Evolutionary conservation across 2,329 filamentous ascomycete species (phyloP).

Genomic region (Fusarium phyllophilum): DNA sequence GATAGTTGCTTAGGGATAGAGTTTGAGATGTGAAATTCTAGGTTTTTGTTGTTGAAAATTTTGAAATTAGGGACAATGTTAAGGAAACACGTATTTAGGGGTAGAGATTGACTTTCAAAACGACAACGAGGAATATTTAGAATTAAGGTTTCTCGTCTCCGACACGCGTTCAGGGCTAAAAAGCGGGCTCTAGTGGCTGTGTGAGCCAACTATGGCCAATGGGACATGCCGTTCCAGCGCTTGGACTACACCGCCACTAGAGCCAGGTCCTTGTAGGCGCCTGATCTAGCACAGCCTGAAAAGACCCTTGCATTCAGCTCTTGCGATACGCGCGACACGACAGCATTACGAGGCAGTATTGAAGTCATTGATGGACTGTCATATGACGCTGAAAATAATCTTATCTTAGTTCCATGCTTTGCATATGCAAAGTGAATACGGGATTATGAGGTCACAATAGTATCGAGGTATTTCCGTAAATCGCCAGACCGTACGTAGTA

Average conservation of each 20-base stretch:
- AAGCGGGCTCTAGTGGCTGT: slow-evolving; percentile 9
- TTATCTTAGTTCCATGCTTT: no score
- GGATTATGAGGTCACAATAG: not conserved
- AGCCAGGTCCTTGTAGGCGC: not conserved
- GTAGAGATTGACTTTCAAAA: not conserved
- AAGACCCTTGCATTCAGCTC: not conserved
- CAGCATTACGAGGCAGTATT: not conserved
- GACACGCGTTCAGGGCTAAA: slow-evolving; percentile 12
- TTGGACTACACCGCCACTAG: slow-evolving; percentile 10
- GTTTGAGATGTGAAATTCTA: not conserved
- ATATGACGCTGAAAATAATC: no score
- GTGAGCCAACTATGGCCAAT: not conserved
- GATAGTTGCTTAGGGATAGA: fast-evolving
- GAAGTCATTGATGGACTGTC: not conserved
- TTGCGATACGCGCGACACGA: not conserved
- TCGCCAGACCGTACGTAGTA: no score
- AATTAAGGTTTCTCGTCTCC: slow-evolving; percentile 1
- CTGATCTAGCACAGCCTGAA: slow-evolving; percentile 8
- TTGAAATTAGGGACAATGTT: not conserved
- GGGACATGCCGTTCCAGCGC: not conserved
- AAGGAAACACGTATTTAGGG: not conserved
- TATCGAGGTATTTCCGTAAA: not conserved
- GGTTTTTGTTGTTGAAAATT: not conserved
- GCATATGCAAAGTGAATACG: not conserved
- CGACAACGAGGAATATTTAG: not conserved